phyloP scores from a whole-genome alignment of 2,329 filamentous ascomycete genomes.

The Aspergillus oerlinghausenensis region DNA sequence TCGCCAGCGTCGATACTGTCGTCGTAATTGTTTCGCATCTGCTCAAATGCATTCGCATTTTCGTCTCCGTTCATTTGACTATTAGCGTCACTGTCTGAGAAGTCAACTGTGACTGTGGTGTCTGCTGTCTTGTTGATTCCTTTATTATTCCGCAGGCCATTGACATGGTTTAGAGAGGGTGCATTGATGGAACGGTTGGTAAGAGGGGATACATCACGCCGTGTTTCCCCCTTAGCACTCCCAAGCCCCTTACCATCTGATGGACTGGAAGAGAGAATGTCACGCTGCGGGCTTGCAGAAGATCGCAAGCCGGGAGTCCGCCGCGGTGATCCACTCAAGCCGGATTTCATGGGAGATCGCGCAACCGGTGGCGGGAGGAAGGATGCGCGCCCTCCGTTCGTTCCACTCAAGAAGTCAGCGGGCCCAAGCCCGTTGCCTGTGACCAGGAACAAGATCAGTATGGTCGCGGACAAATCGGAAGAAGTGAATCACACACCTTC shows the following conservation, averaged over 20 bases:
- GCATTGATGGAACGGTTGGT: conserved; percentile 34
- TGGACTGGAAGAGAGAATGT: conserved; percentile 35
- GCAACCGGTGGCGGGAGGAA: conserved; percentile 39
- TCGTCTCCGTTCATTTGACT: conserved; percentile 28
- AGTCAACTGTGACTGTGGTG: conserved; percentile 21
- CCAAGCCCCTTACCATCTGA: conserved; percentile 29
- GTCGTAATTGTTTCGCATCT: conserved; percentile 22
- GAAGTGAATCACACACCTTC: conserved; percentile 48
- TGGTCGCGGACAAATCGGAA: neutral
- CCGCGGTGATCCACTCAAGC: conserved; percentile 39
- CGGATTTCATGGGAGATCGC: conserved; percentile 44
- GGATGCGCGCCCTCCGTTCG: conserved; percentile 29
- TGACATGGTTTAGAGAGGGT: conserved; percentile 23
- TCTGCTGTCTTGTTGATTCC: conserved; percentile 16
- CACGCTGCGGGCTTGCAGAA: conserved; percentile 35
- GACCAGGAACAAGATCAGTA: conserved; percentile 1
- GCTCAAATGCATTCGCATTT: conserved; percentile 26
- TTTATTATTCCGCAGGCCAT: conserved; percentile 19
- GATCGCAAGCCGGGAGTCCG: conserved; percentile 40
- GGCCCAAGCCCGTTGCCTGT: conserved; percentile 40
- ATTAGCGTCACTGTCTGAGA: conserved; percentile 35
- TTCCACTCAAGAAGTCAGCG: conserved; percentile 36
- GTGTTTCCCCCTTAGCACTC: conserved; percentile 18
- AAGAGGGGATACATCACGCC: conserved; percentile 31
- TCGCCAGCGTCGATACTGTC: conserved; percentile 24